These are phyloP conservation scores for Lipomyces sp. DNA, from an alignment of 805 yeast species.

Conservation along the genomic window DNA sequence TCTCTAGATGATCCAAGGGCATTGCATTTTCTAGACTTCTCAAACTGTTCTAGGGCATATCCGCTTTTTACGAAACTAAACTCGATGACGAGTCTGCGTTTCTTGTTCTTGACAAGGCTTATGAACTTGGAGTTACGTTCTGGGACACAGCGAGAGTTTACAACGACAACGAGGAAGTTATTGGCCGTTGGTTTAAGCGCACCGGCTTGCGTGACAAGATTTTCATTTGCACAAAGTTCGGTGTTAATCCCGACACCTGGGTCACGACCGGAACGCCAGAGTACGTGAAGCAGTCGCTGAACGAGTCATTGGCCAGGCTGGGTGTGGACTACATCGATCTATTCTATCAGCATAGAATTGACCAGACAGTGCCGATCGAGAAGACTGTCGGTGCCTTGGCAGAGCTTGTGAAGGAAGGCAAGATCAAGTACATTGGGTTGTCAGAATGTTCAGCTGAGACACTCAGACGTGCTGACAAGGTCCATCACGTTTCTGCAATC, in stretches of 20 bases:
- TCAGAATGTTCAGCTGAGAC: constrained; percentile 68
- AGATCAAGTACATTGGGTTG: constrained; percentile 65
- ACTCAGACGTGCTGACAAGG: constrained; percentile 54
- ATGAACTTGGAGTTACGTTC: constrained; percentile 47
- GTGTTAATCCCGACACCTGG: constrained; percentile 39
- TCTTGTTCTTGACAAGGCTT: constrained; percentile 50
- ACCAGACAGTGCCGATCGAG: constrained; percentile 53
- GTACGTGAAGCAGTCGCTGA: constrained; percentile 17
- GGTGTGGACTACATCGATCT: constrained; percentile 43
- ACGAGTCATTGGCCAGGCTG: constrained; percentile 17
- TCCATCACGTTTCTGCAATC: constrained; percentile 58
- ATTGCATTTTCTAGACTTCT: no score
- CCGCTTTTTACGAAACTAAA: constrained; percentile 21
- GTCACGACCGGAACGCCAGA: constrained; percentile 17
- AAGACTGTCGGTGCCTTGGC: constrained; percentile 56
- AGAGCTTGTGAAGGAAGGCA: constrained; percentile 60
- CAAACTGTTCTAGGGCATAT: no score
- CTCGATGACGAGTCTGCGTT: constrained; percentile 45
- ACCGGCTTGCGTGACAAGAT: constrained; percentile 38
- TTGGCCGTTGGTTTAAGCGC: constrained; percentile 48
- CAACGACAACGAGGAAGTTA: constrained; percentile 53
- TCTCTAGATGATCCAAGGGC: no score
- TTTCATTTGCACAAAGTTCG: constrained; percentile 63
- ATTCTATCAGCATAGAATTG: constrained; percentile 74
- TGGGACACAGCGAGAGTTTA: constrained; percentile 72